phyloP scores from a whole-genome alignment of 768 basidiomycete genomes.

The Pleurotus djamor region DNA sequence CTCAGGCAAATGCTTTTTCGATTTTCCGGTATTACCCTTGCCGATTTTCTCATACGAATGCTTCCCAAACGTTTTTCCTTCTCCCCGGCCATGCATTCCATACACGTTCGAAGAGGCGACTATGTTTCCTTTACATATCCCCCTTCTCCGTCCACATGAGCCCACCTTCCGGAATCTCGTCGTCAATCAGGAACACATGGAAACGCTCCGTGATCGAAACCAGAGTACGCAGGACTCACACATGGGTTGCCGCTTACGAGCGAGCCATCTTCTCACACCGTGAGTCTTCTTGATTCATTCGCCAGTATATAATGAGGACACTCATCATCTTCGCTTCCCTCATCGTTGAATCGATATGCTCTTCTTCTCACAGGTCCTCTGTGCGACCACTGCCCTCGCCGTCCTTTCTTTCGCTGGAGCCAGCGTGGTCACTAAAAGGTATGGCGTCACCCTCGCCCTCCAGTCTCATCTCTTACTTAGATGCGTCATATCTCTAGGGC shows the following conservation, averaged over 20 bases:
- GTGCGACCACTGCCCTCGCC: neutral
- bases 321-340: neutral
- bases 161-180: neutral
- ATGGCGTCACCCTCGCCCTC: neutral
- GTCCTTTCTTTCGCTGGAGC: neutral
- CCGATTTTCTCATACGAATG: too few relatives aligned
- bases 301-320: neutral
- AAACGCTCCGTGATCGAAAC: neutral
- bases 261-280: neutral
- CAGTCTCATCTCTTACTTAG: neutral
- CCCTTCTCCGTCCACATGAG: neutral
- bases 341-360: neutral
- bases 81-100: too few relatives aligned
- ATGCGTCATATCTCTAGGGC: constrained; percentile 21
- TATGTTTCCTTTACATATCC: too few relatives aligned
- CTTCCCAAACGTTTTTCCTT: too few relatives aligned
- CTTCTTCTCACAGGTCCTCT: neutral
- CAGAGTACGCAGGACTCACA: neutral
- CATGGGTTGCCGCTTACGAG: neutral
- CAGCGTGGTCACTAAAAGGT: neutral
- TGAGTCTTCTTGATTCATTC: neutral
- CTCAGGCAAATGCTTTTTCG: too few relatives aligned
- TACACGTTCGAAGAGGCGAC: too few relatives aligned
- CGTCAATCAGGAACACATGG: neutral
- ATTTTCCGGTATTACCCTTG: too few relatives aligned